phyloP scores from a whole-genome alignment of 805 yeast genomes.

The Lachancea cidri region DNA sequence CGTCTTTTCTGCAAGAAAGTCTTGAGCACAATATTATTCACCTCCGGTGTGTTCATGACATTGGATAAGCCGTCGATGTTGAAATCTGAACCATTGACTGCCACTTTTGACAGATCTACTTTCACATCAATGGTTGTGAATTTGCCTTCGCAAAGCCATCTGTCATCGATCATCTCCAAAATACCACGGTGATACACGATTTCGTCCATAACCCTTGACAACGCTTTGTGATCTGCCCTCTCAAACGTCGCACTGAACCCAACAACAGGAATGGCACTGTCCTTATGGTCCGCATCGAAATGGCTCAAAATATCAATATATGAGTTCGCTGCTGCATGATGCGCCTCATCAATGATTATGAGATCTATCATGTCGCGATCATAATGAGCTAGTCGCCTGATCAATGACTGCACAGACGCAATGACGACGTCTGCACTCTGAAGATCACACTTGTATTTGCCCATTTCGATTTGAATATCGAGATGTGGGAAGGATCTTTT shows the following conservation, averaged over 20 bases:
- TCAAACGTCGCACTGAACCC: conserved; percentile 90
- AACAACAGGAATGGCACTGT: conserved; percentile 49
- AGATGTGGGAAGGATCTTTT: conserved; percentile 43
- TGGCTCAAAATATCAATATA: conserved; percentile 55
- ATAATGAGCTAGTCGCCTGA: conserved; percentile 44
- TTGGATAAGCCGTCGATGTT: conserved; percentile 44
- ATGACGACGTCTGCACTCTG: conserved; percentile 56
- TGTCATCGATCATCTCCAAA: conserved; percentile 57
- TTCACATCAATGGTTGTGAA: conserved; percentile 54
- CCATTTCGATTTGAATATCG: conserved; percentile 67
- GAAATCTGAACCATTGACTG: conserved; percentile 43
- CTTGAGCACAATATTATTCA: conserved; percentile 50
- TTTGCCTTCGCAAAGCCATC: conserved; percentile 65
- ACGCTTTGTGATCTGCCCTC: conserved; percentile 62
- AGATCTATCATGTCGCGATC: conserved; percentile 54
- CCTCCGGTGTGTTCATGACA: conserved; percentile 48
- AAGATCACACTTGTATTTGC: conserved; percentile 32
- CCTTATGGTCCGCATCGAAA: conserved; percentile 44
- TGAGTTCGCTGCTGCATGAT: conserved; percentile 74
- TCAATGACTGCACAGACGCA: conserved; percentile 70
- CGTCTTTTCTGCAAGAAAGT: conserved; percentile 45
- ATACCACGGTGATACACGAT: conserved; percentile 67
- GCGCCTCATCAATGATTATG: conserved; percentile 86
- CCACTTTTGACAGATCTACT: conserved; percentile 38
- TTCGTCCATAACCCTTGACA: conserved; percentile 61